Base-by-base conservation (phyloP, 805 yeast species). In the Spathaspora hagerdaliae region DNA sequence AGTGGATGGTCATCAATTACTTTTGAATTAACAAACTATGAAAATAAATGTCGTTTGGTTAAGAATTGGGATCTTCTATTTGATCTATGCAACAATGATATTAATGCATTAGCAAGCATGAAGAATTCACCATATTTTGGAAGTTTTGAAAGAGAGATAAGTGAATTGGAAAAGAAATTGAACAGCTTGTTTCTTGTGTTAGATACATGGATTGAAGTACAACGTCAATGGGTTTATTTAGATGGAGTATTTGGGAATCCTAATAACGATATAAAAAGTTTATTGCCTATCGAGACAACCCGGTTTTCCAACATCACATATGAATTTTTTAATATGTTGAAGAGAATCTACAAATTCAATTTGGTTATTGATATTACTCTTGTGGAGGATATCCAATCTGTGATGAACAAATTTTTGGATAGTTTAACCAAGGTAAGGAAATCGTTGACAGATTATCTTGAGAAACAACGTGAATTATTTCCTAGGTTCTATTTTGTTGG, bases 401-500 rank as follows among this genome's bases (percentile, higher is more conserved):
- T 73, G 0, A 66, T 91, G 58, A 70, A 69, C 6, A 75, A 81
- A 37, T 55, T 81, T 2, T 56, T 73, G 4, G 87, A 81, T 0
- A 73, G 83, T n/a, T 67, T 91, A 29, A 54, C 52, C 5, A 79
- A 74, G 50, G 77, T 88, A 1, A 75, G 82, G 38, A 77, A 74
- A 43, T 83, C 96, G 0, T 69, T 92, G 11, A 73, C 82, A 10
- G 92, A 87, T 7, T 92, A 82, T 58, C 67, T 92, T 31, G 97
- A 91, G 53, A 77, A 76, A 34, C 96, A 91, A 58, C 69, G 98
- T 50, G 83, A 77, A 36, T 48, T 73, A 1, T 92, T 85, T 55
- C 91, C 96, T 1, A 73, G 97, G 39, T 83, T 90, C 45, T 90
- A 84, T 56, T 91, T 92, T 58, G 67, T 92, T 27, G 97, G 97